These are phyloP conservation scores for Dactylorhiza incarnata DNA, from an alignment of 106 monocot species.

Conservation along the genomic window DNA sequence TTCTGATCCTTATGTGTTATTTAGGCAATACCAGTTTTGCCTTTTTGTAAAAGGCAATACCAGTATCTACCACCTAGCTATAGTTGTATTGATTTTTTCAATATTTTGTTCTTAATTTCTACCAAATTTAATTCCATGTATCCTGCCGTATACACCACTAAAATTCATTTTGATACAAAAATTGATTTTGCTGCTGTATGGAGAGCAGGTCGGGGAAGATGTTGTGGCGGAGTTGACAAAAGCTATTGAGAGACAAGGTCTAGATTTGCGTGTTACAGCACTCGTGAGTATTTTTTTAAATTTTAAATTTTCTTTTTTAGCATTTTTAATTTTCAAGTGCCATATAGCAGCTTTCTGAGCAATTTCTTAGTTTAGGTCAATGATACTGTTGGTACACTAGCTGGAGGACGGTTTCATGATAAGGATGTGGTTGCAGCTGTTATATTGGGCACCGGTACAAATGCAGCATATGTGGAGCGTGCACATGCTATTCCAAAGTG, in stretches of 20 bases:
- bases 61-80: too few relatives aligned
- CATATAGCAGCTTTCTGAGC: neutral
- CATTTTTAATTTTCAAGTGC: neutral
- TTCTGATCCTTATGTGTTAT: neutral
- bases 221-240: conserved; percentile 46
- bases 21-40: neutral
- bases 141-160: too few relatives aligned
- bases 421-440: conserved; percentile 34
- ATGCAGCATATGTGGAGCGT: conserved; percentile 42
- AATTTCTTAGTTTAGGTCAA: conserved; percentile 29
- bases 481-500: conserved; percentile 38
- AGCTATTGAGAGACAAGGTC: conserved; percentile 59
- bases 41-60: too few relatives aligned
- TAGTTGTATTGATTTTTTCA: too few relatives aligned
- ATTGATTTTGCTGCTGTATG: neutral
- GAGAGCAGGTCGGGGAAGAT: conserved; percentile 41
- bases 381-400: conserved; percentile 40
- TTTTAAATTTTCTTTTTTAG: neutral
- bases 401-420: conserved; percentile 38
- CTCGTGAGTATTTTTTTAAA: conserved; percentile 20
- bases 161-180: too few relatives aligned
- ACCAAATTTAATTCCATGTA: too few relatives aligned
- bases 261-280: conserved; percentile 58
- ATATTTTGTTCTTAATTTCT: too few relatives aligned
- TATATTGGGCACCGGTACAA: conserved; percentile 37